These are phyloP conservation scores for Neoascochyta sp. DNA, from an alignment of 2,329 filamentous ascomycete species.

Conservation along the genomic window DNA sequence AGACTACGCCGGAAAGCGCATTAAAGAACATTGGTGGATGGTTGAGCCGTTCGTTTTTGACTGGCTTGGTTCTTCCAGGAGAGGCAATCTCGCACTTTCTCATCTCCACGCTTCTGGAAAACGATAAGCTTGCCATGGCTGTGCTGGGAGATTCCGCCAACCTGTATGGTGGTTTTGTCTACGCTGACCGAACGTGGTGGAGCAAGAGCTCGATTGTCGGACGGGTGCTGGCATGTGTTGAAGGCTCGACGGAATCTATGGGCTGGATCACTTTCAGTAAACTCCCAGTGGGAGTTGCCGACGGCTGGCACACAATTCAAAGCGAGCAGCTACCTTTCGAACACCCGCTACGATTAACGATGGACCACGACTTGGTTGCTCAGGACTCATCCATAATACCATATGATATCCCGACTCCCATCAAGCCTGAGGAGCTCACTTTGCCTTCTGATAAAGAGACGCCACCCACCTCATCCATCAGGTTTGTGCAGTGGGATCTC, in stretches of 20 bases:
- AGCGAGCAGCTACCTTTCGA: conserved; percentile 30
- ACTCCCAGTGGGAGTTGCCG: conserved; percentile 40
- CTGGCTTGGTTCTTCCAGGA: conserved; percentile 54
- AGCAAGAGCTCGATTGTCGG: conserved; percentile 55
- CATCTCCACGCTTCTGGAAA: conserved; percentile 56
- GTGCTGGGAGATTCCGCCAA: conserved; percentile 50
- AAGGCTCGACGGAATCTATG: conserved; percentile 50
- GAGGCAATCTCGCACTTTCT: conserved; percentile 53
- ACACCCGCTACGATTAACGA: conserved; percentile 40
- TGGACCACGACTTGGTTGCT: conserved; percentile 26
- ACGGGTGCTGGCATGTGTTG: conserved; percentile 48
- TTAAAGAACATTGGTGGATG: conserved; percentile 46
- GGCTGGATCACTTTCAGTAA: conserved; percentile 51
- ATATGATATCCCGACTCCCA: conserved; percentile 8
- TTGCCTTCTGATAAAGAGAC: conserved; percentile 34
- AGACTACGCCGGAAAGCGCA: conserved; percentile 11
- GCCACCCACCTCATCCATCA: conserved; percentile 14
- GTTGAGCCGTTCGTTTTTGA: conserved; percentile 55
- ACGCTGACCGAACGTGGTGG: conserved; percentile 52
- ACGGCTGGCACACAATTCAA: conserved; percentile 51
- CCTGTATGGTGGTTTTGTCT: conserved; percentile 54
- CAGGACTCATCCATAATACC: conserved; percentile 38
- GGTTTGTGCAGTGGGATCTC: conserved; percentile 28
- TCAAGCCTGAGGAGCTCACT: conserved; percentile 37
- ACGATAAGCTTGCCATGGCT: conserved; percentile 48